Percentiles rank a stretch among this genome's conserved stretches.
phyloP scores from a whole-genome alignment of 2,329 filamentous ascomycete species.

The Neofusicoccum ribis region DNA sequence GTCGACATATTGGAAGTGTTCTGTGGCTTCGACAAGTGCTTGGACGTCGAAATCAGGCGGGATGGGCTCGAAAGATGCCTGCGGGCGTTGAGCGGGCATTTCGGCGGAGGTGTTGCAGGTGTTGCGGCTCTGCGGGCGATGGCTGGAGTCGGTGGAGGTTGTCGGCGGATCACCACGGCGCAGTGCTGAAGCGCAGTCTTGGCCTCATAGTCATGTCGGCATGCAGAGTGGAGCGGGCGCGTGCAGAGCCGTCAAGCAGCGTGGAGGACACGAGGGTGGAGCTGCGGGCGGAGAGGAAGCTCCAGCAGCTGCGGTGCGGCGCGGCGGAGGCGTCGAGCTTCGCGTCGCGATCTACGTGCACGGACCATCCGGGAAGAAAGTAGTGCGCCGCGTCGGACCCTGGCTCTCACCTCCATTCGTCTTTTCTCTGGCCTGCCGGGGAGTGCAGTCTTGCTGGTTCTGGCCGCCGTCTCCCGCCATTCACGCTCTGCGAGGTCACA shows the following conservation, averaged over 20 bases:
- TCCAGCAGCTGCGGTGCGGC: neutral
- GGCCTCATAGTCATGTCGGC: neutral
- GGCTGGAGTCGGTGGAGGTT: neutral
- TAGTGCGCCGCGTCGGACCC: neutral
- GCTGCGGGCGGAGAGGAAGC: neutral
- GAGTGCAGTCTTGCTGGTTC: neutral
- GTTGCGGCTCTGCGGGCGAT: neutral
- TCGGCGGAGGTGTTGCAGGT: neutral
- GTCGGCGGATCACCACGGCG: neutral
- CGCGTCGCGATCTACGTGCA: neutral
- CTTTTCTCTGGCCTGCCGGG: neutral
- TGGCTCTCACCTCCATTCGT: neutral
- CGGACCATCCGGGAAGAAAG: neutral
- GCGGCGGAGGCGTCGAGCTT: neutral
- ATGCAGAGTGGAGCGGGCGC: neutral
- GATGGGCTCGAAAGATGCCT: conserved; percentile 89
- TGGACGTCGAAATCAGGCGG: conserved; percentile 80
- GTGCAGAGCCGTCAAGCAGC: neutral
- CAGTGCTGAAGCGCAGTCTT: neutral
- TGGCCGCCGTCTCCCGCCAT: neutral
- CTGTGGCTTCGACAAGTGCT: conserved; percentile 70
- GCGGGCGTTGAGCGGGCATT: conserved; percentile 79
- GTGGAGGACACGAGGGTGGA: neutral
- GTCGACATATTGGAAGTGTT: conserved; percentile 85
- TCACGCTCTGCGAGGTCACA: neutral